A percentile compares a stretch with the other conserved stretches of the same genome.
These are phyloP conservation scores for Hanseniaspora jakobsenii DNA, from an alignment of 805 yeast genomes.

Conservation along the genomic window DNA sequence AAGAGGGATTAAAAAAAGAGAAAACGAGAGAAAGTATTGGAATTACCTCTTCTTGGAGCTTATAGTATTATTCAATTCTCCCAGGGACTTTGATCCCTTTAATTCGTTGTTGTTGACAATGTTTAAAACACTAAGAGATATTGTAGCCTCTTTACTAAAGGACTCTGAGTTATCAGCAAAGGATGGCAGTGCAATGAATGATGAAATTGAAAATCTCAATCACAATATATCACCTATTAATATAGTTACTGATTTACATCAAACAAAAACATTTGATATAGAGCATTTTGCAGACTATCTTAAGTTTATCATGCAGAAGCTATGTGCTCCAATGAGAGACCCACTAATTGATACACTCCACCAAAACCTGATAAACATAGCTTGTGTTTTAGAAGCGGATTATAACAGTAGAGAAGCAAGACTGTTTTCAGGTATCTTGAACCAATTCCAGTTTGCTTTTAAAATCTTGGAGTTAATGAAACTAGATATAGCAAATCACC, in stretches of 20 bases:
- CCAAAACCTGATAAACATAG: conserved; percentile 34
- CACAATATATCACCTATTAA: conserved; percentile 3
- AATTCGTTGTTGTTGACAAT: conserved; percentile 45
- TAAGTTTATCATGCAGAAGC: conserved; percentile 64
- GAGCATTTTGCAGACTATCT: conserved; percentile 62
- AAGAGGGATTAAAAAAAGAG: conserved; percentile 66
- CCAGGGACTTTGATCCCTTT: conserved; percentile 21
- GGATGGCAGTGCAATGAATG: background rate
- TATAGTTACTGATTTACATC: conserved; percentile 54
- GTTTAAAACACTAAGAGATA: conserved; percentile 62
- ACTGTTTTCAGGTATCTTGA: conserved; percentile 53
- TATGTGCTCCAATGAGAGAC: conserved; percentile 94
- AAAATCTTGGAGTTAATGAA: conserved; percentile 88
- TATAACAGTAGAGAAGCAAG: conserved; percentile 35
- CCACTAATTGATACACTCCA: conserved; percentile 79
- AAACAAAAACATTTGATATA: conserved; percentile 61
- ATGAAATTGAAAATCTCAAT: background rate
- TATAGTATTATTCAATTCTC: conserved; percentile 28
- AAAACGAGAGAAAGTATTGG: conserved; percentile 76
- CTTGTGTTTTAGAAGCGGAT: conserved; percentile 19
- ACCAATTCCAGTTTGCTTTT: conserved; percentile 52
- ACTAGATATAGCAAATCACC: conserved; percentile 89
- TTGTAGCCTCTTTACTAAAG: conserved; percentile 12
- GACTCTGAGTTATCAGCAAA: conserved; percentile 7
- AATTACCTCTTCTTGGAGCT: conserved; percentile 60